Evolutionary conservation across 2,329 filamentous ascomycete species (phyloP).

Genomic region (Diaporthe humulicola): DNA sequence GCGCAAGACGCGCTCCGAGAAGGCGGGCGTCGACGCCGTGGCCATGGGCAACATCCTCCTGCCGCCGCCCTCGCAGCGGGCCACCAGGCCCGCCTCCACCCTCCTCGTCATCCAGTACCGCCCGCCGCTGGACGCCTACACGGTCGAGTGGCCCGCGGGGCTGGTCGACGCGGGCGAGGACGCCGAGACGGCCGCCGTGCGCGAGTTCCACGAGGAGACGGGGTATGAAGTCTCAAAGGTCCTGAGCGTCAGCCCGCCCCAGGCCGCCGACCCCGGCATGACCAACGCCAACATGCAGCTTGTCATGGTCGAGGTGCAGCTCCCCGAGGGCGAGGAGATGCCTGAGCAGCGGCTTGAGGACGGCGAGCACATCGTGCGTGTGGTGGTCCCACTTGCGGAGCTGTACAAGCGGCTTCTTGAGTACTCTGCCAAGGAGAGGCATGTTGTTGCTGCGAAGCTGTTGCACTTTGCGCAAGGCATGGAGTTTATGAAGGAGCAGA

Average conservation of each 20-base stretch:
- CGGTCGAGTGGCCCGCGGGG: conserved; percentile 68
- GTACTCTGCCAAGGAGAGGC: conserved; percentile 61
- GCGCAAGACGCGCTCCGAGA: conserved; percentile 66
- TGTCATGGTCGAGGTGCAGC: conserved; percentile 69
- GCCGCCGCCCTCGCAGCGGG: conserved; percentile 51
- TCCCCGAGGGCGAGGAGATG: conserved; percentile 62
- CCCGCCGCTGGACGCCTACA: conserved; percentile 64
- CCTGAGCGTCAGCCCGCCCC: conserved; percentile 62
- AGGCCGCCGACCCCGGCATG: conserved; percentile 70
- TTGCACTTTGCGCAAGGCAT: conserved; percentile 73
- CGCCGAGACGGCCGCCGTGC: conserved; percentile 63
- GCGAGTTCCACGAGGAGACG: conserved; percentile 69
- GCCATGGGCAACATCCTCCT: conserved; percentile 72
- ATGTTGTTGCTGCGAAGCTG: conserved; percentile 68
- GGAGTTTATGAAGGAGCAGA: conserved; percentile 58
- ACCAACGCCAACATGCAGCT: conserved; percentile 73
- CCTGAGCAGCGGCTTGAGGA: conserved; percentile 72
- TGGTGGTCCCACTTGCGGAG: conserved; percentile 68
- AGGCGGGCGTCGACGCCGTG: conserved; percentile 70
- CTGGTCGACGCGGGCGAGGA: conserved; percentile 66
- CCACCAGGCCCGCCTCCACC: conserved; percentile 49
- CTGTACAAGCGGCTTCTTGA: conserved; percentile 67
- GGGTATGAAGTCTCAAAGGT: conserved; percentile 65
- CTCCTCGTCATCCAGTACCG: conserved; percentile 66
- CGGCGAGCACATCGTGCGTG: conserved; percentile 72